These are phyloP conservation scores for Mangifera indica DNA, from an alignment of 345 rosid species.

Conservation along the genomic window DNA sequence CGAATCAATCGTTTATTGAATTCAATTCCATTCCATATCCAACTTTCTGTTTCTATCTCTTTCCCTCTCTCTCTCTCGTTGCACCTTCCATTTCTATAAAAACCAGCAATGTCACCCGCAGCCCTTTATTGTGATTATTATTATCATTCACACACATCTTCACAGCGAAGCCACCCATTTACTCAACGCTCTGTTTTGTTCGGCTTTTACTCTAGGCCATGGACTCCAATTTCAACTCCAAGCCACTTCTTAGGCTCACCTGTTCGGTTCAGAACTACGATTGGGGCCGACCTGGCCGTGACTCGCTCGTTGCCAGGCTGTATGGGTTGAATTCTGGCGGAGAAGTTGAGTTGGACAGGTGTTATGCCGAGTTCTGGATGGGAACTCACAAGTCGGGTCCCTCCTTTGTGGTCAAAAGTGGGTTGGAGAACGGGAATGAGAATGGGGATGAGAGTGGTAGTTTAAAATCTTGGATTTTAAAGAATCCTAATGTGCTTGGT, in stretches of 20 bases:
- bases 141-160: not conserved
- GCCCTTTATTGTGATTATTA: no score
- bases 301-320: slow-evolving; percentile 67
- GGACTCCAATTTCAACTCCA: slow-evolving; percentile 28
- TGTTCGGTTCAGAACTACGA: slow-evolving; percentile 81
- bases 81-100: slow-evolving; percentile 42
- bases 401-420: slow-evolving; percentile 47
- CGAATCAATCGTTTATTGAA: not conserved
- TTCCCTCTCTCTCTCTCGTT: slow-evolving; percentile 27
- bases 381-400: slow-evolving; percentile 93
- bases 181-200: not conserved
- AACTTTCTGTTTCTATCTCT: slow-evolving; percentile 1
- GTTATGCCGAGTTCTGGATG: slow-evolving; percentile 84
- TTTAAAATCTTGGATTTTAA: slow-evolving; percentile 69
- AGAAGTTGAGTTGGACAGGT: slow-evolving; percentile 39
- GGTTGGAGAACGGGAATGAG: slow-evolving; percentile 16
- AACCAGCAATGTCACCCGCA: slow-evolving; percentile 25
- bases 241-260: slow-evolving; percentile 43
- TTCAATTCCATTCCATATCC: slow-evolving; percentile 11
- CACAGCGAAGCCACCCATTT: no score
- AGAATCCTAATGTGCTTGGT: slow-evolving; percentile 77
- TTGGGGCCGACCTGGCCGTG: slow-evolving; percentile 75
- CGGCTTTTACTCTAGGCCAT: slow-evolving; percentile 2
- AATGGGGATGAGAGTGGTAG: slow-evolving; percentile 22
- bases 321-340: slow-evolving; percentile 55